A percentile compares a stretch with the other conserved stretches of the same genome.
These are phyloP conservation scores for Monosporascus sp. DNA, from an alignment of 2,329 filamentous ascomycete species.

Conservation along the genomic window DNA sequence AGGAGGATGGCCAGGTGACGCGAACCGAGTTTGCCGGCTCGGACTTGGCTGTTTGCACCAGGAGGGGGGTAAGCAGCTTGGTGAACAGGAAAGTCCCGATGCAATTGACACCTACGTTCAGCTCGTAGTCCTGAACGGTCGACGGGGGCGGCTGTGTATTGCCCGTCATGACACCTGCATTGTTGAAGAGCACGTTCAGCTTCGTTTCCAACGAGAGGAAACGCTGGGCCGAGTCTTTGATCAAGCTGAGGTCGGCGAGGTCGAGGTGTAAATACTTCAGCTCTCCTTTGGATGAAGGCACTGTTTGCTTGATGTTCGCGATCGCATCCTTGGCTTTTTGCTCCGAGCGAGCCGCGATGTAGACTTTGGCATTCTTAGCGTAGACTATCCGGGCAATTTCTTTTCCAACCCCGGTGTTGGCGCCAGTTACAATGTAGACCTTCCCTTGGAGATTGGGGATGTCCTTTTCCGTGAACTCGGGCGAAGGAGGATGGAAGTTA, in stretches of 20 bases:
- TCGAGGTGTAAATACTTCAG: background rate
- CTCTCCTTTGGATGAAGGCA: background rate
- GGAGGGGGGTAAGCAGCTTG: conserved; percentile 1
- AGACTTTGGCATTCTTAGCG: conserved; percentile 1
- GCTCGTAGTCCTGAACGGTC: conserved; percentile 1
- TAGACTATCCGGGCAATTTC: conserved; percentile 1
- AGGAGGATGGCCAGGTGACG: conserved; percentile 27
- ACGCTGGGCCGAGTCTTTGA: background rate
- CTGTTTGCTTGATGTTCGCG: background rate
- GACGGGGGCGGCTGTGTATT: background rate
- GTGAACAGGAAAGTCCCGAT: background rate
- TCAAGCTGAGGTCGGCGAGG: conserved; percentile 1
- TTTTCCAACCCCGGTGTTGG: conserved; percentile 1
- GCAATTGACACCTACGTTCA: conserved; percentile 2
- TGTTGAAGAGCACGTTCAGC: conserved; percentile 6
- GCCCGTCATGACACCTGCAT: conserved; percentile 1
- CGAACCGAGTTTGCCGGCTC: conserved; percentile 22
- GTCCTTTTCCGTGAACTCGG: background rate
- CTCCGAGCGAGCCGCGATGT: background rate
- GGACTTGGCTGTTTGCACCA: conserved; percentile 20
- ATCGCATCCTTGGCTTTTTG: background rate
- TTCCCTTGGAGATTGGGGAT: background rate
- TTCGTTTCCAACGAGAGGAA: conserved; percentile 1
- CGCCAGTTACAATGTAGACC: conserved; percentile 1
- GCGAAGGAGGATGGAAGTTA: background rate